Base-by-base conservation (phyloP, 768 basidiomycete genomes). In the Rhodotorula kratochvilovae region DNA sequence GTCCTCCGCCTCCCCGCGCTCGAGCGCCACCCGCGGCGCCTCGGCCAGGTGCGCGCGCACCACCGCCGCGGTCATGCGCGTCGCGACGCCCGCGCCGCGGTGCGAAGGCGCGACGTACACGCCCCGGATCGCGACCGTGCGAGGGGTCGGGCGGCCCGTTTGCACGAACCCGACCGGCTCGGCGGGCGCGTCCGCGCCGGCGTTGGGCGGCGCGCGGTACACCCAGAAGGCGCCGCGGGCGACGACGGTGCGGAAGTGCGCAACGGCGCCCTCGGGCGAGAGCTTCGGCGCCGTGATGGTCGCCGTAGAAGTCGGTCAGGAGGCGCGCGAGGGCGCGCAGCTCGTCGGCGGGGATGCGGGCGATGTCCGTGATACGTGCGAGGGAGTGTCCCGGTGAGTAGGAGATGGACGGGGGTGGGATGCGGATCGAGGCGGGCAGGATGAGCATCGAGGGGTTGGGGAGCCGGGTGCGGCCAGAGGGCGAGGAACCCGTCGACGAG, bases 41-140 rank as follows among this genome's bases (percentile, higher is more conserved):
- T 62, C 56, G 54, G 57, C 39, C 29, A 71, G 65, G 27, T 71
- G 65, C 0, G 65, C 46, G 25, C 64, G 64, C 11, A 16, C 33
- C n/a, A 71, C 61, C 50, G 7, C 1, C 5, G 48, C 3, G 23
- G 54, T 50, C 65, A 67, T 63, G 25, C 61, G 55, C 33, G 39
- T 39, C 2, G 65, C 70, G 48, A 67, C 39, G 27, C 65, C 65
- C 21, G 19, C 15, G 13, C 56, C 45, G n/a, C 65, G 60, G 25
- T 48, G 36, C 27, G 39, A 29, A 1, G 54, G 36, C 1, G 54
- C 25, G 21, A 67, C 64, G 46, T 27, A 62, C 3, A 71, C 70
- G 36, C 39, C 50, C 21, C 70, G 59, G 31, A 71, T 71, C 11
- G 70, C 65, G 45, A 62, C 29, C 10, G 64, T 71, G 11, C 50